These are phyloP conservation scores for Mycena alexandri DNA, from an alignment of 768 basidiomycete species.

Conservation along the genomic window DNA sequence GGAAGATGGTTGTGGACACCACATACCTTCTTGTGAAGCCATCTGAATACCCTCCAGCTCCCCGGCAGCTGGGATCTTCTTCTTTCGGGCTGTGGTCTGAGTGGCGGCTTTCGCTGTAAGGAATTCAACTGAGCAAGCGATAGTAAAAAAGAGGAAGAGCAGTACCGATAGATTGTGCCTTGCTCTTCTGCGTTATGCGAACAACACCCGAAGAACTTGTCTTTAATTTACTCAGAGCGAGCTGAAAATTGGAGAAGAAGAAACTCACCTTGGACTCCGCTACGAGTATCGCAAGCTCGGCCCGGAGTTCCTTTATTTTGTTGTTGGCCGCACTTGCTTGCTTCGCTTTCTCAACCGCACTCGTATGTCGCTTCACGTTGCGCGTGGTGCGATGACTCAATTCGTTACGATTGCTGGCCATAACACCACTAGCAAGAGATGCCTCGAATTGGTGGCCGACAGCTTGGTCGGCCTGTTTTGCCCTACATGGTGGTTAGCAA, in stretches of 20 bases:
- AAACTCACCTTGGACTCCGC: constrained; percentile 4
- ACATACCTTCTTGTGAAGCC: too few species aligned
- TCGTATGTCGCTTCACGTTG: constrained; percentile 6
- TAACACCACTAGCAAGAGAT: background rate
- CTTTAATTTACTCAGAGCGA: background rate
- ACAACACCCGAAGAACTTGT: constrained; percentile 1
- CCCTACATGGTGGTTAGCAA: background rate
- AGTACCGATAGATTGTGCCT: background rate
- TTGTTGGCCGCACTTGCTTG: background rate
- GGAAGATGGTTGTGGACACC: too few species aligned
- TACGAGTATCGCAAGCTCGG: background rate
- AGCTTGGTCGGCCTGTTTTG: background rate
- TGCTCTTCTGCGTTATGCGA: constrained; percentile 1
- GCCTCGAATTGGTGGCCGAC: background rate
- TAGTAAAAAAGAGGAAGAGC: background rate
- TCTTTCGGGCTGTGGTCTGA: too few species aligned
- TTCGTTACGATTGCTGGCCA: background rate
- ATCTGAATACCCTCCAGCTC: too few species aligned
- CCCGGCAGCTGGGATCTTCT: too few species aligned
- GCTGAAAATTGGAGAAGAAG: too few species aligned
- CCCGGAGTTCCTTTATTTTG: constrained; percentile 1
- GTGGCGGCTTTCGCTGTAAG: too few species aligned
- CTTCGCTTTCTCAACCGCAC: constrained; percentile 1
- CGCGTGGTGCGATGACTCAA: background rate
- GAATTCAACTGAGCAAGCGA: too few species aligned